Evolutionary conservation across 176 grass and related monocot species (phyloP), one percentile per base, ranked within the genome.

Genomic region (Zea luxurians): DNA sequence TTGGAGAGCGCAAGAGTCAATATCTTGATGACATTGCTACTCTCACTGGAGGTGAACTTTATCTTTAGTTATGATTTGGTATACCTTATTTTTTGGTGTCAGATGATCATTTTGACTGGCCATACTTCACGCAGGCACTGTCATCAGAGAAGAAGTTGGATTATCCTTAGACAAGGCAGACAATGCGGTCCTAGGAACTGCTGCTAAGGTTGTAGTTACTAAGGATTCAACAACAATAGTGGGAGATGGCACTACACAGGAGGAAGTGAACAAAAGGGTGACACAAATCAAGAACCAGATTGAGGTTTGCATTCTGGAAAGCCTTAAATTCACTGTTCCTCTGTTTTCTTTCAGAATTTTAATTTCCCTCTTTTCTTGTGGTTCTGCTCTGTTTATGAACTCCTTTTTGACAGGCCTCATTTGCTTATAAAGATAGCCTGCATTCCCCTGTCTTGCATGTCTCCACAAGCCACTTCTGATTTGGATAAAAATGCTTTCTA

Each of bases 1-100:
- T 94, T 89, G 92, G 88, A 27, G 88, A 94, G 80, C 88, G 83
- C 62, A 88, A 90, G 65, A 94, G 89, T 57, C 86, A 90, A 52
- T 89, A 83, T 43, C 71, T 94, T 49, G 85, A 94, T 61, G 92
- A 94, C 78, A 86, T 94, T 64, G 92, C 92, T 50, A 91, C 71
- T 66, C 80, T 91, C 17, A 91, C 92, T 67, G 83, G 92, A 66
- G 92, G 92, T 84, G 35, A 65, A 64, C 18, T 74, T 75, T 35
- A 57, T 64, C 16, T 64, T 70, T 67, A 42, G 16, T 62, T 62
- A 11, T 67, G 18, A 78, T 50, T 1, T 63, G 18, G 52, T 16
- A 1, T 17, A 11, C 41, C 9, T 41, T 17, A 11, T 27, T 42
- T 42, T 61, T 58, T 18, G 6, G 8, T 18, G 2, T 41, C 63